phyloP scores from a whole-genome alignment of 2,329 filamentous ascomycete species.

The Penicillium sp. region DNA sequence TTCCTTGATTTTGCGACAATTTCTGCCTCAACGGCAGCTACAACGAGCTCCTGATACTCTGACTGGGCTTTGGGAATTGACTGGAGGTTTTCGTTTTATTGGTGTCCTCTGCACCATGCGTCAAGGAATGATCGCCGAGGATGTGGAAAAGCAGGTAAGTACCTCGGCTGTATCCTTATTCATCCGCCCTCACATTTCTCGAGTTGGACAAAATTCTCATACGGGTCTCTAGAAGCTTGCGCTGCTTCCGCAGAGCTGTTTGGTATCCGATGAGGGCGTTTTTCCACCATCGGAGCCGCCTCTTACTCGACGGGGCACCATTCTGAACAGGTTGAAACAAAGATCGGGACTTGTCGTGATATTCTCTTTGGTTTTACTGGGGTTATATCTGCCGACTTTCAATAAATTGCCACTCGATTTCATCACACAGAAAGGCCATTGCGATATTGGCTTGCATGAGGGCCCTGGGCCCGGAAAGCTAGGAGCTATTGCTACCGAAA shows the following conservation, averaged over 20 bases:
- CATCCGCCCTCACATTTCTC: neutral
- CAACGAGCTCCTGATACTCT: too few species aligned
- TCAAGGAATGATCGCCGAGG: conserved; percentile 1
- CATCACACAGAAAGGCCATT: neutral
- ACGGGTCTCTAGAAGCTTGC: conserved; percentile 12
- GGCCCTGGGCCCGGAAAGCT: conserved; percentile 27
- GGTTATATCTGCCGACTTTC: conserved; percentile 22
- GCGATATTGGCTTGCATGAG: conserved; percentile 27
- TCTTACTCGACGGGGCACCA: neutral
- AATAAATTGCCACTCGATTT: conserved; percentile 23
- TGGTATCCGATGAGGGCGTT: neutral
- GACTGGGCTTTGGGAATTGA: neutral
- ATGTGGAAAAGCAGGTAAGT: conserved; percentile 36
- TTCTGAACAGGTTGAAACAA: conserved; percentile 17
- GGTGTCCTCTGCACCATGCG: neutral
- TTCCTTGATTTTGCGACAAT: neutral
- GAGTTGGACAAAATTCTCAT: neutral
- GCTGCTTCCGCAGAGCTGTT: neutral
- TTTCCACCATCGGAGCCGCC: neutral
- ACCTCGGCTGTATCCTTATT: neutral
- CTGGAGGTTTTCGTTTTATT: neutral
- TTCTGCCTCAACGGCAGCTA: neutral
- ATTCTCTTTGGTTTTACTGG: conserved; percentile 9
- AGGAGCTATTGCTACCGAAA: conserved; percentile 72
- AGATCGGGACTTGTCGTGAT: conserved; percentile 19